A percentile compares a stretch with the other conserved stretches of the same genome.
Conservation (phyloP, 768 basidiomycete genomes). For the Cystofilobasidium ferigula region DNA sequence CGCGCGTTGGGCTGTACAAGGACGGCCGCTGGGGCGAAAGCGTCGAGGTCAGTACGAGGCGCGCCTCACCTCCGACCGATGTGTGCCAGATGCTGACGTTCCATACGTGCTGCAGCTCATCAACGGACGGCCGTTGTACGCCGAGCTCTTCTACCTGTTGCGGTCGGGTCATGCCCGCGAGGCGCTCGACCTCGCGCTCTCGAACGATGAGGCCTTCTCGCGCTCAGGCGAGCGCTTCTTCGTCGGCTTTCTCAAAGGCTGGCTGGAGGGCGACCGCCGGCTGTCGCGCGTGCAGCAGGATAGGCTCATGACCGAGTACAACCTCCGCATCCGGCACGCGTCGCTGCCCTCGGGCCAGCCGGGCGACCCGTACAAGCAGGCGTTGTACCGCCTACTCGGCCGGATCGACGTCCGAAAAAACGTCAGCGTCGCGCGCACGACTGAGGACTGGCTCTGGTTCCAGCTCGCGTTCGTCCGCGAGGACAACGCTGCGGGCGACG, state of each 20-base stretch:
- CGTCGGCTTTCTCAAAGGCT: constrained; percentile 66
- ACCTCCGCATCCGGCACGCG: constrained; percentile 57
- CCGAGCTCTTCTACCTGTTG: constrained; percentile 81
- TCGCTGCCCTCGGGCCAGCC: constrained; percentile 1
- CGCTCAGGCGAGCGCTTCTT: constrained; percentile 64
- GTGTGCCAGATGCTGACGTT: not conserved
- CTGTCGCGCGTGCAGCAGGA: constrained; percentile 45
- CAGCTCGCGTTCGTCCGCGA: constrained; percentile 80
- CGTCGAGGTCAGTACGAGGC: constrained; percentile 63
- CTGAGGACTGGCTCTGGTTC: constrained; percentile 98
- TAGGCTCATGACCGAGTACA: constrained; percentile 49
- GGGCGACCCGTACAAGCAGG: constrained; percentile 84
- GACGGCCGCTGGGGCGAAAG: constrained; percentile 74
- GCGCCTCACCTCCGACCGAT: too few species aligned
- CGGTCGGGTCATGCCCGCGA: constrained; percentile 73
- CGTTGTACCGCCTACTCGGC: constrained; percentile 89
- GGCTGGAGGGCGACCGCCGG: constrained; percentile 75
- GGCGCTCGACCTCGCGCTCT: constrained; percentile 62
- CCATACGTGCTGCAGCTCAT: constrained; percentile 55
- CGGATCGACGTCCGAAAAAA: constrained; percentile 76
- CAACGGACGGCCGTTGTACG: constrained; percentile 82
- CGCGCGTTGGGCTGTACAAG: constrained; percentile 66
- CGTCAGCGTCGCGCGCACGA: constrained; percentile 76
- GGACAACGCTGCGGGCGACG: constrained; percentile 15
- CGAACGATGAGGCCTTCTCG: constrained; percentile 54